Percentiles rank a stretch among this genome's conserved stretches.
These are phyloP conservation scores for Cornus controversa DNA, from an alignment of 148 eudicot species.

Conservation along the genomic window DNA sequence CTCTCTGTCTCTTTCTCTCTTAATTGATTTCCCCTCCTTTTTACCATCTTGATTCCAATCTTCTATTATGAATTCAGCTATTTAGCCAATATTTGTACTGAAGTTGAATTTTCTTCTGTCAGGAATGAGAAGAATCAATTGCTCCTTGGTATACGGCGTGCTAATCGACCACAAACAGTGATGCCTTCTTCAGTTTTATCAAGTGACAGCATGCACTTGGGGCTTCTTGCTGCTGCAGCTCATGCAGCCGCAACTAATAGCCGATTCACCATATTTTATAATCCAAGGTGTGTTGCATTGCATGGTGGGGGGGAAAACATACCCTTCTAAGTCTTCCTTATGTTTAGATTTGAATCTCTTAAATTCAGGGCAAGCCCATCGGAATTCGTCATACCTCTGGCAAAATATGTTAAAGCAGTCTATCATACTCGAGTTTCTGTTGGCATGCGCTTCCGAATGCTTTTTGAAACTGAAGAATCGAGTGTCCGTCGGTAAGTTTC, in stretches of 20 bases:
- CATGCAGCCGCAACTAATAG: conserved; percentile 63
- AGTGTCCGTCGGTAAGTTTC: conserved; percentile 48
- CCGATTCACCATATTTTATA: conserved; percentile 61
- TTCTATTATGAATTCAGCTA: neutral
- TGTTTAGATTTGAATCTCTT: neutral
- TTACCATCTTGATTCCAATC: neutral
- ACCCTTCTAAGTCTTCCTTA: neutral
- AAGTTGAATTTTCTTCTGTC: conserved; percentile 3
- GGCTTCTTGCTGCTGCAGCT: conserved; percentile 72
- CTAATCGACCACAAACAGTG: conserved; percentile 56
- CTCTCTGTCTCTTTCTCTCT: neutral
- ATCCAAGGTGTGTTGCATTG: conserved; percentile 44
- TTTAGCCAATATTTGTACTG: neutral
- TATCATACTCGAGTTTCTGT: conserved; percentile 58
- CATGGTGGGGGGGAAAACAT: neutral
- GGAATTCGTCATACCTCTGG: conserved; percentile 51
- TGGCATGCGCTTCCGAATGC: conserved; percentile 62
- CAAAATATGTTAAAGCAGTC: conserved; percentile 51
- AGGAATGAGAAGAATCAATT: conserved; percentile 71
- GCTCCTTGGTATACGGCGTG: conserved; percentile 64
- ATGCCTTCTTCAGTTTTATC: conserved; percentile 72
- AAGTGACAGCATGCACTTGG: conserved; percentile 69
- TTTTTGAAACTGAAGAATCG: conserved; percentile 62
- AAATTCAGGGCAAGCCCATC: conserved; percentile 48
- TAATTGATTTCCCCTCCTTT: neutral